A percentile compares a stretch with the other conserved stretches of the same genome.
Conservation (phyloP, 192 early-diverging fungal species). For the Backusella psychrophila region DNA sequence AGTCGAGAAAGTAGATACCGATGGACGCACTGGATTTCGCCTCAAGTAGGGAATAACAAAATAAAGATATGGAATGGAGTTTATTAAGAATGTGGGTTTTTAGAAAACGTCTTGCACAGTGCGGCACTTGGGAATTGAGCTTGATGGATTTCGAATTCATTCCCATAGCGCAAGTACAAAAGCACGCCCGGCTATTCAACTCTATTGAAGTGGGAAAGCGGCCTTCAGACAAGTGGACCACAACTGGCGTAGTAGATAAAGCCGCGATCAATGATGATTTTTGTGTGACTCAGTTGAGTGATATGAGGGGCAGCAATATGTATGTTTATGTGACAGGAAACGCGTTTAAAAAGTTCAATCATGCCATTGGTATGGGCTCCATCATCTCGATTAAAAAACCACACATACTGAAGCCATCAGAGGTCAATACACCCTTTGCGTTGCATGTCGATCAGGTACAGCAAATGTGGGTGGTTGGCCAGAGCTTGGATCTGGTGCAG, state of each 20-base stretch:
- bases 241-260: constrained; percentile 14
- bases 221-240: constrained; percentile 17
- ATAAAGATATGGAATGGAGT: background rate
- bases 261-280: background rate
- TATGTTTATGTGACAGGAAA: constrained; percentile 17
- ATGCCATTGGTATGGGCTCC: constrained; percentile 3
- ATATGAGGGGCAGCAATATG: constrained; percentile 7
- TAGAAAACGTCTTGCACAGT: background rate
- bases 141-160: background rate
- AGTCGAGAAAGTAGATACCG: background rate
- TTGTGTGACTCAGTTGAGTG: constrained; percentile 8
- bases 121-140: background rate
- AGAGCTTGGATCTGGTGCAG: constrained; percentile 16
- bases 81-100: background rate
- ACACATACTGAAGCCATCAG: constrained; percentile 2
- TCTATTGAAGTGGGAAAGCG: constrained; percentile 19
- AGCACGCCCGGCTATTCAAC: background rate
- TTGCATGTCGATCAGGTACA: constrained; percentile 12
- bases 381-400: constrained; percentile 11
- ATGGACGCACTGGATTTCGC: background rate
- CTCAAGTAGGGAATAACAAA: background rate
- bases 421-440: constrained; percentile 5
- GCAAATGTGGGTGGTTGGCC: constrained; percentile 19
- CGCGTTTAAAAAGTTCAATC: background rate
- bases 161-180: background rate